Base-by-base conservation (phyloP, 768 basidiomycete species). In the Hysterangium stoloniferum region DNA sequence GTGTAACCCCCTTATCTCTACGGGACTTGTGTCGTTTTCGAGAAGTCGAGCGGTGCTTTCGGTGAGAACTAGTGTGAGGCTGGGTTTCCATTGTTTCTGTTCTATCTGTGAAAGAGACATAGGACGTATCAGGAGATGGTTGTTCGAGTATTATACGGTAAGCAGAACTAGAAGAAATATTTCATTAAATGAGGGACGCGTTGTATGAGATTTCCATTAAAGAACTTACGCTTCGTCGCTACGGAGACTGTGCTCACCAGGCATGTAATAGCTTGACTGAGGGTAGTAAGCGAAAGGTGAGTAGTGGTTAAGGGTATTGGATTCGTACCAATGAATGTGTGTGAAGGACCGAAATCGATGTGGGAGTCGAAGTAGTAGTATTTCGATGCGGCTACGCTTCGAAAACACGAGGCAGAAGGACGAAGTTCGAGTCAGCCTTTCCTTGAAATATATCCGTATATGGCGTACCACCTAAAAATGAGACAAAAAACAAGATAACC, bases 111-210 rank as follows among this genome's bases (percentile, higher is more conserved):
- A 19, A 17, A 51, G 33, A 25, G 17, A 40, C 28, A 29, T 36
- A 48, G 32, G 38, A 28, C 5, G 49, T 19, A 28, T 51, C 31
- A 51, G 49, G 41, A 7, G 37, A 40, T 4, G 49, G 38, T 33
- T 29, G 31, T 22, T 51, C 49, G 32, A 51, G 40, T 24, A 51
- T 51, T 29, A 28, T 51, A 9, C 49, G 49, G n/a, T 41, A 51
- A 28, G 19, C 29, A 51, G 49, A 51, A 28, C 49, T 51, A 28
- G 4, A 19, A 12, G 9, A 11, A 24, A n/a, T 27, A n/a, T 8
- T 11, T 6, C 4, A 31, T 45, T 31, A 31, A n/a, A 31, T 13
- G n/a, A 31, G 20, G 44, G 27, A 13, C 44, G 27, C 22, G 27
- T 12, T 19, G 27, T 8, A 20, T 20, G 20, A 41, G 12, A 33